These are phyloP conservation scores for Diddensiella caesifluorescens DNA, from an alignment of 805 yeast species.

Conservation along the genomic window DNA sequence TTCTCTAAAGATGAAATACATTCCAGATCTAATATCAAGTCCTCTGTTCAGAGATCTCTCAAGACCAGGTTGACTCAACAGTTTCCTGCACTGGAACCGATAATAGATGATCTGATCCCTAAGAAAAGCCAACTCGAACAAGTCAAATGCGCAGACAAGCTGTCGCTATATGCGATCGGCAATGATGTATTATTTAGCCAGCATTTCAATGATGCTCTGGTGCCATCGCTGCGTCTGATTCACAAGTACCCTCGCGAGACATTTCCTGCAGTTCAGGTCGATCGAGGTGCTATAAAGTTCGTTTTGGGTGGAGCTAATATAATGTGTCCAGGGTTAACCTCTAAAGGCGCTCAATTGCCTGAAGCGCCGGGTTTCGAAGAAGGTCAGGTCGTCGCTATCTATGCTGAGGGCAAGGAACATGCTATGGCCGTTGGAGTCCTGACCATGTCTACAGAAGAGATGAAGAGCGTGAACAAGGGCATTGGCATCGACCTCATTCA, in stretches of 20 bases:
- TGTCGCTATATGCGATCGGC: slow-evolving; percentile 70
- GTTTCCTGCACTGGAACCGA: slow-evolving; percentile 69
- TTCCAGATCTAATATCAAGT: slow-evolving; percentile 84
- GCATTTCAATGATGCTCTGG: slow-evolving; percentile 68
- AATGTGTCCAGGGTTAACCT: slow-evolving; percentile 92
- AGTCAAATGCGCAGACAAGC: slow-evolving; percentile 84
- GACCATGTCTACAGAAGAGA: slow-evolving; percentile 83
- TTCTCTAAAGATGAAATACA: slow-evolving; percentile 84
- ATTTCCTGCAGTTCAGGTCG: slow-evolving; percentile 85
- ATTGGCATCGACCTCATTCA: slow-evolving; percentile 82
- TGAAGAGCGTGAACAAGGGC: slow-evolving; percentile 76
- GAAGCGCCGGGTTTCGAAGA: slow-evolving; percentile 59
- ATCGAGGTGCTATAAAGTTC: slow-evolving; percentile 93
- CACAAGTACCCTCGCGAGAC: slow-evolving; percentile 51
- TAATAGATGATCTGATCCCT: slow-evolving; percentile 78
- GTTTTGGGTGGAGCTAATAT: slow-evolving; percentile 94
- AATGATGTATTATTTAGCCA: slow-evolving; percentile 73
- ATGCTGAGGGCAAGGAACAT: slow-evolving; percentile 88
- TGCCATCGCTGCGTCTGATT: slow-evolving; percentile 58
- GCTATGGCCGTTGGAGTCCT: slow-evolving; percentile 90
- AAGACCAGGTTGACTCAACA: slow-evolving; percentile 67
- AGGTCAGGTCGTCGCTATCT: slow-evolving; percentile 71
- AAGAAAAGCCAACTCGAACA: slow-evolving; percentile 78
- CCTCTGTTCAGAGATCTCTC: slow-evolving; percentile 89
- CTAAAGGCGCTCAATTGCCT: slow-evolving; percentile 78